A percentile compares a stretch with the other conserved stretches of the same genome.
phyloP scores from a whole-genome alignment of 306 rosid species.

The Prunus armeniaca region DNA sequence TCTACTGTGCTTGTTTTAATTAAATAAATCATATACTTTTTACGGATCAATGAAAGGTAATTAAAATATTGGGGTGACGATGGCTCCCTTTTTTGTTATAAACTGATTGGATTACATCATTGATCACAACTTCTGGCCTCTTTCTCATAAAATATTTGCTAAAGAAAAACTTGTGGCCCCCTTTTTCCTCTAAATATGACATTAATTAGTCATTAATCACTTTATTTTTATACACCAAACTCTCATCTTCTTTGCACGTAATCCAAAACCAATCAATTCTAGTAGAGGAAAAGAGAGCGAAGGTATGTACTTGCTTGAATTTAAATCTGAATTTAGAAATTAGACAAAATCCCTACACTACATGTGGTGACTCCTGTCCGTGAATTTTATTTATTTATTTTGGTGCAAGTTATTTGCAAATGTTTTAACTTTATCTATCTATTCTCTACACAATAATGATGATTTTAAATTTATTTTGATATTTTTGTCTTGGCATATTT shows the following conservation, averaged over 20 bases:
- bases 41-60: slow-evolving; percentile 5
- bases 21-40: no score
- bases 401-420: not conserved
- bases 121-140: slow-evolving; percentile 25
- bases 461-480: no score
- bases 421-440: not conserved
- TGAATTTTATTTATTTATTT: not conserved
- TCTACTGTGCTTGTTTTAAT: no score
- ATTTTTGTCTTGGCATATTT: no score
- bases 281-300: slow-evolving; percentile 1
- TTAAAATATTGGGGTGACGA: slow-evolving; percentile 32
- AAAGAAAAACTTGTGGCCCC: not conserved
- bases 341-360: slow-evolving; percentile 1
- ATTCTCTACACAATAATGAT: not conserved
- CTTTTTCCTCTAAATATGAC: slow-evolving; percentile 13
- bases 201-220: slow-evolving; percentile 24
- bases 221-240: slow-evolving; percentile 16
- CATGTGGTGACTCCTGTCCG: not conserved
- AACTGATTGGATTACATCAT: slow-evolving; percentile 43
- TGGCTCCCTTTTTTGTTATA: slow-evolving; percentile 11
- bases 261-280: slow-evolving; percentile 30
- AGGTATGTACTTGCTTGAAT: slow-evolving; percentile 20
- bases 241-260: slow-evolving; percentile 23
- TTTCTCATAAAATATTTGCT: not conserved
- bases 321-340: slow-evolving; percentile 15